Percentiles rank a stretch among this genome's conserved stretches.
Conservation (phyloP, 2,329 filamentous ascomycete genomes). For the Paecilomyces fulvus region DNA sequence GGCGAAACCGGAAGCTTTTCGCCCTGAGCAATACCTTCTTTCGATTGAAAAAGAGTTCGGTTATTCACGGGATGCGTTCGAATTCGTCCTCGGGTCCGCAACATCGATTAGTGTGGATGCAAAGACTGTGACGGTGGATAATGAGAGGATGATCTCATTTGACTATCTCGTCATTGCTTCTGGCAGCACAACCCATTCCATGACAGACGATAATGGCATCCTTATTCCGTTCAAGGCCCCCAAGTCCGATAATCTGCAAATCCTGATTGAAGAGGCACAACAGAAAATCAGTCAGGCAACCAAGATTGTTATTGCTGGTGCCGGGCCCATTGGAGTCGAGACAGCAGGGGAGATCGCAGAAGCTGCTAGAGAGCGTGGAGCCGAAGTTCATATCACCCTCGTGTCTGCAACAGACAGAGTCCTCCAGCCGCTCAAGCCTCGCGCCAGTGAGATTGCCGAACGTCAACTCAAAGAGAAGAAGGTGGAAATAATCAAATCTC, state of each 20-base stretch:
- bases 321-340: constrained; percentile 37
- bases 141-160: constrained; percentile 32
- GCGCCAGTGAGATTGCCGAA: constrained; percentile 34
- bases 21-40: constrained; percentile 17
- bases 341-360: constrained; percentile 36
- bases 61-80: constrained; percentile 37
- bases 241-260: constrained; percentile 23
- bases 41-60: constrained; percentile 40
- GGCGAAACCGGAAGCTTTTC: constrained; percentile 30
- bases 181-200: constrained; percentile 33
- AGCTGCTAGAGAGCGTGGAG: constrained; percentile 10
- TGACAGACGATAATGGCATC: constrained; percentile 1
- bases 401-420: constrained; percentile 22
- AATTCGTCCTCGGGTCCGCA: constrained; percentile 23
- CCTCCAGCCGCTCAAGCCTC: constrained; percentile 19
- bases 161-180: constrained; percentile 46
- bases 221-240: constrained; percentile 28
- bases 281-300: constrained; percentile 22
- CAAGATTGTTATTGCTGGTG: constrained; percentile 34
- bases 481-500: constrained; percentile 35
- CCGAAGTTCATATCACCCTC: constrained; percentile 25
- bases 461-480: constrained; percentile 39
- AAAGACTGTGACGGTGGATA: constrained; percentile 33
- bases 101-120: constrained; percentile 32
- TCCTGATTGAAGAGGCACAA: constrained; percentile 17